Evolutionary conservation across 306 rosid genomes (phyloP), one percentile per base, ranked within the genome.

Genomic region (Gillenia trifoliata): DNA sequence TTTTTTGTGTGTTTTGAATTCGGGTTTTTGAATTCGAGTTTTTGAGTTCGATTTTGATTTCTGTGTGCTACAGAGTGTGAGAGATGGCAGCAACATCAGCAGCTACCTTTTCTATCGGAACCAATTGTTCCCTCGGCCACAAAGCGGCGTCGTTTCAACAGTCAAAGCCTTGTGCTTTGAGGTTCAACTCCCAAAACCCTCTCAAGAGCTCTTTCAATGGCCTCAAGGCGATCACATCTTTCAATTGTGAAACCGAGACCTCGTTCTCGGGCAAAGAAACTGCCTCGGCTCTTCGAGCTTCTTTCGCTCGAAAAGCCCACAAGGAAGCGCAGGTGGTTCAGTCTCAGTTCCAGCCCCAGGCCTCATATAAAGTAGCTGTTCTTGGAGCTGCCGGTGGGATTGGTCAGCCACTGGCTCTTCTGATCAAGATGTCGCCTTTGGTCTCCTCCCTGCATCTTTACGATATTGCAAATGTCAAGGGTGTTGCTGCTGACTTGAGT

Each of bases 321-420:
- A 88, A 74, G 81, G 83, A 45, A 56, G 80, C 79, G 72, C 83
- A 11, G 56, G 83, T 75, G 54, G 43, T 70, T 28, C 85, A 55
- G 61, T 19, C 57, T 66, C 62, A 28, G 40, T 71, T 87, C 73
- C 96, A 87, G 87, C 91, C 96, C 70, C 96, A 82, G 83, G 98
- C 98, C 31, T 66, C 94, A 6, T 94, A 66, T 78, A 94, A 89
- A 78, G 98, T 94, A 23, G 97, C 98, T 6, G 83, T 94, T 80
- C 97, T 94, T 29, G 98, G 98, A 62, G 95, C 98, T 72, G 97
- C 89, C 17, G 98, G 98, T 60, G 98, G 98, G 71, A 94, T 94
- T 3, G 99, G 99, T 55, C 99, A 94, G 76, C 92, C 97, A 1
- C 59, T 94, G n/a, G 67, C 99, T 1, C 97, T 94, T 79, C 96